Percentiles rank a stretch among this genome's conserved stretches.
These are phyloP conservation scores for Periconia sp. DNA, from an alignment of 2,329 filamentous ascomycete species.

Conservation along the genomic window DNA sequence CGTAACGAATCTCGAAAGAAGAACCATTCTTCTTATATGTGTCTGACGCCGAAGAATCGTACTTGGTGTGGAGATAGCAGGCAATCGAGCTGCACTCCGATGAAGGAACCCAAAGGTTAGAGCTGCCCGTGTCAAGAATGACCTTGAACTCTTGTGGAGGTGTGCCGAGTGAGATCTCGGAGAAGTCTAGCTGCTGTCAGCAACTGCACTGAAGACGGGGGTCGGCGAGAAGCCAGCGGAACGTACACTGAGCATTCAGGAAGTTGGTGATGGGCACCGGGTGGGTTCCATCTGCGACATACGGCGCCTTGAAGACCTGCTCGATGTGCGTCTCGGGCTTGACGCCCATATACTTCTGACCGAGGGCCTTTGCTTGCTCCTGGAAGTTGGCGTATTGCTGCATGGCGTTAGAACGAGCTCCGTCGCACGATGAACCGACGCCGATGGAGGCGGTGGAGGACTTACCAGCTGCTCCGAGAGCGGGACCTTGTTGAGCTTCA, in stretches of 20 bases:
- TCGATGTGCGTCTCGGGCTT: slow-evolving; percentile 72
- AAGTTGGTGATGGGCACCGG: slow-evolving; percentile 94
- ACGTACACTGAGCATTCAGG: slow-evolving; percentile 96
- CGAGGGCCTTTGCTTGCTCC: slow-evolving; percentile 79
- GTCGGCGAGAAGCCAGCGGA: background rate
- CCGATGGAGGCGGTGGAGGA: slow-evolving; percentile 27
- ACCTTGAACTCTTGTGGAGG: slow-evolving; percentile 98
- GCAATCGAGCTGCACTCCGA: slow-evolving; percentile 91
- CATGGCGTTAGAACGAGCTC: slow-evolving; percentile 26
- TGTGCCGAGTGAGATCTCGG: slow-evolving; percentile 89
- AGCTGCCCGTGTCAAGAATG: slow-evolving; percentile 96
- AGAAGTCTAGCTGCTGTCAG: slow-evolving; percentile 72
- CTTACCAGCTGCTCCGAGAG: slow-evolving; percentile 89
- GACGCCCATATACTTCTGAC: slow-evolving; percentile 95
- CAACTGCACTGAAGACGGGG: slow-evolving; percentile 3
- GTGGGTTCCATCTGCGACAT: slow-evolving; percentile 71
- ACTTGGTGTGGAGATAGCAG: slow-evolving; percentile 96
- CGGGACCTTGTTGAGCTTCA: slow-evolving; percentile 97
- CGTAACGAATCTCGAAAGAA: slow-evolving; percentile 91
- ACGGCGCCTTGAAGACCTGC: slow-evolving; percentile 79
- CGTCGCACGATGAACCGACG: slow-evolving; percentile 8
- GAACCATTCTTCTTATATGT: slow-evolving; percentile 94
- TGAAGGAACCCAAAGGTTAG: slow-evolving; percentile 98
- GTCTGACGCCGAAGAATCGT: slow-evolving; percentile 87
- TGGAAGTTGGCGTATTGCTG: slow-evolving; percentile 81